Conservation (phyloP, 352 stramenopile species). For the Blastocystis sp. region DNA sequence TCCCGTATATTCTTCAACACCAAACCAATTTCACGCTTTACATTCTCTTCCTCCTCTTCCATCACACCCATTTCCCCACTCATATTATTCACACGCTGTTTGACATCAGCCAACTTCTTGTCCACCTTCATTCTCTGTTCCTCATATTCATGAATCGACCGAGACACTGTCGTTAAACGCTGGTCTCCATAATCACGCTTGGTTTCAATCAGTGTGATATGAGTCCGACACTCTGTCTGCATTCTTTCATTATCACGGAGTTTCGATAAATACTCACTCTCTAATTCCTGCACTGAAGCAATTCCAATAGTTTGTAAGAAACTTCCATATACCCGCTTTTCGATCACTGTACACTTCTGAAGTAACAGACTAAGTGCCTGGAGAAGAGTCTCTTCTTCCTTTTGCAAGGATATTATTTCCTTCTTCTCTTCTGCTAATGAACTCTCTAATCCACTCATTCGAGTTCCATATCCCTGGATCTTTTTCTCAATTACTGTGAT, state of each 20-base stretch:
- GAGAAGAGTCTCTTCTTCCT: slow-evolving; percentile 71
- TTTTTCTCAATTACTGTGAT: slow-evolving; percentile 74
- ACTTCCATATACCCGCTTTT: slow-evolving; percentile 63
- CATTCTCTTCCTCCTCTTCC: slow-evolving; percentile 69
- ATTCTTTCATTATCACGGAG: slow-evolving; percentile 49
- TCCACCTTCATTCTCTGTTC: neutral
- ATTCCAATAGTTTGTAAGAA: slow-evolving; percentile 67
- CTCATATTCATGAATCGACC: neutral
- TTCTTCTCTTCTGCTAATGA: slow-evolving; percentile 71
- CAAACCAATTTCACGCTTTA: slow-evolving; percentile 77
- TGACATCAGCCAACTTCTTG: slow-evolving; percentile 27
- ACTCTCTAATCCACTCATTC: slow-evolving; percentile 72
- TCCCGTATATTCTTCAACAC: slow-evolving; percentile 72
- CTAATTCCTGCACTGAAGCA: slow-evolving; percentile 5
- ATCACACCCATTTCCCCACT: slow-evolving; percentile 76
- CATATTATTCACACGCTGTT: slow-evolving; percentile 76
- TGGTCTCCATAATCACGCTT: slow-evolving; percentile 16
- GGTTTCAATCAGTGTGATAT: slow-evolving; percentile 61
- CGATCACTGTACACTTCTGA: slow-evolving; percentile 10
- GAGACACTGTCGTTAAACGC: slow-evolving; percentile 5
- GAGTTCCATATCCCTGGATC: slow-evolving; percentile 40
- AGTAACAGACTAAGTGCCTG: slow-evolving; percentile 29
- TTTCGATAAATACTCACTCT: slow-evolving; percentile 25
- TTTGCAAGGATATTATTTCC: slow-evolving; percentile 71
- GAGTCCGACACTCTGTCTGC: slow-evolving; percentile 48